These are phyloP conservation scores for Stachybotrys echinatus DNA, from an alignment of 2,329 filamentous ascomycete species.

Conservation along the genomic window DNA sequence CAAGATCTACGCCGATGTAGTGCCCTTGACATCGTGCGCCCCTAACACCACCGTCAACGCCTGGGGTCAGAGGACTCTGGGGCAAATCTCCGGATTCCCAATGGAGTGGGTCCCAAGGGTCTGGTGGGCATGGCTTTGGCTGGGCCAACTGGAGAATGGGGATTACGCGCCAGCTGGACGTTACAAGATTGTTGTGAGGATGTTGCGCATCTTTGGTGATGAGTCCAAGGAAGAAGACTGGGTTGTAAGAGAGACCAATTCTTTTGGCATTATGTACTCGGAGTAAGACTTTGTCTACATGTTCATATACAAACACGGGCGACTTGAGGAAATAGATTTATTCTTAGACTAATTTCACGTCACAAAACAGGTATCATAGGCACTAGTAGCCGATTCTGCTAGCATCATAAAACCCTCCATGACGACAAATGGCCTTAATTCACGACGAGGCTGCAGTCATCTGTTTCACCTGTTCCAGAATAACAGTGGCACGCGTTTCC, in stretches of 20 bases:
- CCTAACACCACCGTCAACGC: not conserved
- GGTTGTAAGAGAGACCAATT: slow-evolving; percentile 15
- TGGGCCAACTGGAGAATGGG: slow-evolving; percentile 34
- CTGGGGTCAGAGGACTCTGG: not conserved
- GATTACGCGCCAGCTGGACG: slow-evolving; percentile 32
- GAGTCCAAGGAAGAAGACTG: slow-evolving; percentile 29
- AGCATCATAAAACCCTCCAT: no score
- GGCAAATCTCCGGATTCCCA: not conserved
- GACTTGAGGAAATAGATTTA: no score
- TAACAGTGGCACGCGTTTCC: not conserved
- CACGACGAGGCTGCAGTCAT: no score
- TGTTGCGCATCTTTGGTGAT: slow-evolving; percentile 39
- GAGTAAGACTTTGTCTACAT: not conserved
- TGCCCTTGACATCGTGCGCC: not conserved
- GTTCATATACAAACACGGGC: not conserved
- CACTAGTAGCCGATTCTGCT: no score
- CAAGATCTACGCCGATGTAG: not conserved
- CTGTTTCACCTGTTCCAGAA: no score
- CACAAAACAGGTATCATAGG: no score
- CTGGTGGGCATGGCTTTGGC: slow-evolving; percentile 19
- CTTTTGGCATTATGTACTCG: not conserved
- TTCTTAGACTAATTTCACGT: no score
- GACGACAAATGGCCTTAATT: no score
- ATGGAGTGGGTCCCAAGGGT: not conserved
- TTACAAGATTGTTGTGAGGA: slow-evolving; percentile 37